Conservation (phyloP, 345 rosid genomes). For the Brassica napus region Da-Ae NC_063448.1:5028001-5028500, state of each 20-base stretch:
- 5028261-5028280: constrained; percentile 57
- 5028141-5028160: background rate
- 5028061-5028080: background rate
- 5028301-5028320: constrained; percentile 90
- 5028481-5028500: background rate
- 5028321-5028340: constrained; percentile 60
- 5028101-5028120: background rate
- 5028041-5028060: background rate
- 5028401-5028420: constrained; percentile 31
- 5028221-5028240: constrained; percentile 86
- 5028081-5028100: background rate
- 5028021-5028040: no score
- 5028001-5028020: background rate
- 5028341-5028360: constrained; percentile 46
- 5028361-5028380: constrained; percentile 53
- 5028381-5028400: background rate
- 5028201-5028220: constrained; percentile 92
- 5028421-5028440: constrained; percentile 26
- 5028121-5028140: background rate
- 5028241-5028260: constrained; percentile 90
- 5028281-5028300: constrained; percentile 71
- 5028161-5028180: background rate
- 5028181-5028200: constrained; percentile 52
- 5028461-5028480: no score
- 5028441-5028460: background rate